phyloP scores from a whole-genome alignment of 371 early-diverging fungal genomes.

The Sporodiniella umbellata region DNA sequence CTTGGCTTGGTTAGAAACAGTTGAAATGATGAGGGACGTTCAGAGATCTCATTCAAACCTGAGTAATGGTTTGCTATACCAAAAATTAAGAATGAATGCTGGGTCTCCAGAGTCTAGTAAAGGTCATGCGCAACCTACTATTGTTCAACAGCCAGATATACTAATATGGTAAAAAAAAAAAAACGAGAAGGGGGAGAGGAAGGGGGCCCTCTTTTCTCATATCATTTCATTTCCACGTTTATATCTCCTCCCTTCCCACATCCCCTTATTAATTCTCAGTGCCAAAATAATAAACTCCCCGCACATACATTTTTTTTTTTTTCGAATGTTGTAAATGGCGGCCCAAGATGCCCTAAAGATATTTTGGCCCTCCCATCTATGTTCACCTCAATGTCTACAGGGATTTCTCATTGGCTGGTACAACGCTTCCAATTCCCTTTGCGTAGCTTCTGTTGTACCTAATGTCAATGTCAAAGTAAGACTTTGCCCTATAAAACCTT shows the following conservation, averaged over 20 bases:
- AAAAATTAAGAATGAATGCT: neutral
- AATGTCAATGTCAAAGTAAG: constrained; percentile 24
- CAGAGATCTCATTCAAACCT: neutral
- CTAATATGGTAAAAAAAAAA: neutral
- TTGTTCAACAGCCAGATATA: neutral
- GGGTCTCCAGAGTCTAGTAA: neutral
- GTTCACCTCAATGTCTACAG: constrained; percentile 20
- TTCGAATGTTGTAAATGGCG: constrained; percentile 3
- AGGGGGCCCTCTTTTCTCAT: too few relatives aligned
- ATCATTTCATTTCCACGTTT: neutral
- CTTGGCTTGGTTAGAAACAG: constrained; percentile 6
- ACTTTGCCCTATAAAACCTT: too few relatives aligned
- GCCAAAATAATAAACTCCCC: neutral
- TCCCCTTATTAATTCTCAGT: neutral
- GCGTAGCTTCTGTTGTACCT: constrained; percentile 37
- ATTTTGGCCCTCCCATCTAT: constrained; percentile 50
- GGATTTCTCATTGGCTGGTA: constrained; percentile 47
- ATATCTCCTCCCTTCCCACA: neutral
- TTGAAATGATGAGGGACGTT: neutral
- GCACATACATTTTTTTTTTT: neutral
- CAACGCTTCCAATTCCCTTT: constrained; percentile 22
- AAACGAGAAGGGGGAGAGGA: too few relatives aligned
- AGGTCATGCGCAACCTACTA: neutral
- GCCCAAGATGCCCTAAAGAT: constrained; percentile 30
- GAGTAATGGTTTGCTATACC: neutral